phyloP scores from a whole-genome alignment of 2,329 filamentous ascomycete species.

The Exophiala phaeomuriformis region DNA sequence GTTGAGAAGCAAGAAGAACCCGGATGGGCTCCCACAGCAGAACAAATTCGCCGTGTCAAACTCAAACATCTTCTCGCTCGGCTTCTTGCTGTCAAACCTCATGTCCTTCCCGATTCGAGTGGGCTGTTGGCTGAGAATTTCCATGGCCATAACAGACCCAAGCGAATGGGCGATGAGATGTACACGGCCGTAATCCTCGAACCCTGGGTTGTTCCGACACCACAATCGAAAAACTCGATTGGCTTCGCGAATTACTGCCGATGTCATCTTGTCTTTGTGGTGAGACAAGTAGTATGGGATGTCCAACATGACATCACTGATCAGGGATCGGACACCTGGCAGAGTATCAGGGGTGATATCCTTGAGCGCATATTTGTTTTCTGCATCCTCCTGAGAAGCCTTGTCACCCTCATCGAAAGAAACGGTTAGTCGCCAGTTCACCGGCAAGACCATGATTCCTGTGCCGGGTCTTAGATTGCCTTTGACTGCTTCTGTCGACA shows the following conservation, averaged over 20 bases:
- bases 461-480: constrained; percentile 68
- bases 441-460: constrained; percentile 84
- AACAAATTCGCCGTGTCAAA: constrained; percentile 90
- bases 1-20: constrained; percentile 86
- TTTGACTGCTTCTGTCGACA: constrained; percentile 66
- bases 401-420: constrained; percentile 71
- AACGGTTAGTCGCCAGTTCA: constrained; percentile 88
- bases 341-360: constrained; percentile 90
- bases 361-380: constrained; percentile 62
- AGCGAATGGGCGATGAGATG: constrained; percentile 91
- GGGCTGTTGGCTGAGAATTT: constrained; percentile 83
- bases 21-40: constrained; percentile 79
- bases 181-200: constrained; percentile 70
- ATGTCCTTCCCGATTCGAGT: constrained; percentile 53
- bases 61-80: constrained; percentile 61
- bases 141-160: constrained; percentile 88
- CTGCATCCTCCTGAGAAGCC: constrained; percentile 44
- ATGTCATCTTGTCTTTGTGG: constrained; percentile 91
- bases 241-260: constrained; percentile 78
- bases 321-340: constrained; percentile 84
- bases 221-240: constrained; percentile 94
- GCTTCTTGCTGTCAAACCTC: constrained; percentile 32
- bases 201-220: constrained; percentile 88
- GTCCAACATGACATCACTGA: constrained; percentile 96
- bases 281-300: constrained; percentile 97